Base-by-base conservation (phyloP, 805 yeast species). In the Zygosaccharomyces pseudorouxii region DNA sequence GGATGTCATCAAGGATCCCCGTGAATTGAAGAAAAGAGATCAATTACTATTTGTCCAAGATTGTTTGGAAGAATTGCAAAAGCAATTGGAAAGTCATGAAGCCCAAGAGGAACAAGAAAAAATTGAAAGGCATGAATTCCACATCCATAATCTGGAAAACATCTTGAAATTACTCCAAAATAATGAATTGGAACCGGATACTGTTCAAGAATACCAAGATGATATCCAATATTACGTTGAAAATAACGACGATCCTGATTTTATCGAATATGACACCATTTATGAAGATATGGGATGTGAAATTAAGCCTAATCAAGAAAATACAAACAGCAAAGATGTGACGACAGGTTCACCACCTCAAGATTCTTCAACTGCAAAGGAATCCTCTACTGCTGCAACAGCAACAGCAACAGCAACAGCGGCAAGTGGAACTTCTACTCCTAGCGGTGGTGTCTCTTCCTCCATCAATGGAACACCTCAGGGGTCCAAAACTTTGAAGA, bases 221-320 rank as follows among this genome's bases (percentile, higher is more conserved):
- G 98, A 92, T 65, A 86, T 92, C 64, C 86, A 80, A 57, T 92
- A 93, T 70, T 90, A 88, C 66, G 93, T 93, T 27, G 98, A 93
- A 57, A 86, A 89, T 54, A 92, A 92, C 63, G 93, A 86, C 67
- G 97, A 89, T 48, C 90, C 82, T 4, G 96, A 90, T 60, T 92
- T 89, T 65, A 84, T 90, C 29, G 97, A 89, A 62, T 96, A 92
- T 67, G 97, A 90, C 58, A 89, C 88, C 11, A 79, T 92, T 52
- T 93, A 92, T 68, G 97, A 93, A 57, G 88, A 82, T 51, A 76
- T 93, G 57, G 89, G 84, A 38, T 77, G 68, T 48, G 67, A 65
- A 52, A 53, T 65, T 19, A 54, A 55, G 36, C 58, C 89, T 38
- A 82, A 76, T 11, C 46, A 48, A 48, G 86, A 79, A 37, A 73